Evolutionary conservation across 352 stramenopile species (phyloP).

Genomic region (Pythium volutum): DNA sequence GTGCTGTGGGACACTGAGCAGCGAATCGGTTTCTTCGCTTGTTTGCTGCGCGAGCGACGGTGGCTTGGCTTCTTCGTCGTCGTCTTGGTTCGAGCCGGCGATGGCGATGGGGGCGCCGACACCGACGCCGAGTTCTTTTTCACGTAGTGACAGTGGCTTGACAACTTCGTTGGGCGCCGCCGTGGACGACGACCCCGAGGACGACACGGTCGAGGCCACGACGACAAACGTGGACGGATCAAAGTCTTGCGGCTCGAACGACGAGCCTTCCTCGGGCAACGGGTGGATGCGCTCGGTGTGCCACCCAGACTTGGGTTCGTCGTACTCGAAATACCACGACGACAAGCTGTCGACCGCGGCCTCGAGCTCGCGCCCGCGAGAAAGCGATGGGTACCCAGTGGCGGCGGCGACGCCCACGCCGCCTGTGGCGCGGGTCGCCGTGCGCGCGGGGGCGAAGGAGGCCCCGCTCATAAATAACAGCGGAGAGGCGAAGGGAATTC

Average conservation of each 20-base stretch:
- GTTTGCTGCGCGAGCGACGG: slow-evolving; percentile 2
- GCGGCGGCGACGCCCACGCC: background rate
- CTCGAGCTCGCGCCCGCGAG: slow-evolving; percentile 63
- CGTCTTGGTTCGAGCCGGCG: slow-evolving; percentile 13
- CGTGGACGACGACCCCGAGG: background rate
- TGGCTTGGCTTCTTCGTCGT: slow-evolving; percentile 18
- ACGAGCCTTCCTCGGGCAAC: slow-evolving; percentile 19
- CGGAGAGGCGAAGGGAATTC: background rate
- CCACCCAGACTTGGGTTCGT: slow-evolving; percentile 26
- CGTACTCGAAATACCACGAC: slow-evolving; percentile 58
- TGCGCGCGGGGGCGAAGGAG: slow-evolving; percentile 11
- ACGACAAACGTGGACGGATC: background rate
- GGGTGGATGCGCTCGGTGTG: slow-evolving; percentile 22
- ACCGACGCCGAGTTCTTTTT: slow-evolving; percentile 8
- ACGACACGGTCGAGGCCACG: background rate
- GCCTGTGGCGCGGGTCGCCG: background rate
- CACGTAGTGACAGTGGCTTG: background rate
- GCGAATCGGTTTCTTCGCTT: slow-evolving; percentile 9
- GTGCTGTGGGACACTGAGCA: background rate
- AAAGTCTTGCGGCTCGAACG: background rate
- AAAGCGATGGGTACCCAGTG: slow-evolving; percentile 15
- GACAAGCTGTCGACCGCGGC: slow-evolving; percentile 63
- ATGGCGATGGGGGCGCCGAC: no score
- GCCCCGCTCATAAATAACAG: slow-evolving; percentile 13
- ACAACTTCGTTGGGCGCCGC: background rate